These are phyloP conservation scores for Penicillium griseofulvum DNA, from an alignment of 2,329 filamentous ascomycete genomes.

Conservation along the genomic window DNA sequence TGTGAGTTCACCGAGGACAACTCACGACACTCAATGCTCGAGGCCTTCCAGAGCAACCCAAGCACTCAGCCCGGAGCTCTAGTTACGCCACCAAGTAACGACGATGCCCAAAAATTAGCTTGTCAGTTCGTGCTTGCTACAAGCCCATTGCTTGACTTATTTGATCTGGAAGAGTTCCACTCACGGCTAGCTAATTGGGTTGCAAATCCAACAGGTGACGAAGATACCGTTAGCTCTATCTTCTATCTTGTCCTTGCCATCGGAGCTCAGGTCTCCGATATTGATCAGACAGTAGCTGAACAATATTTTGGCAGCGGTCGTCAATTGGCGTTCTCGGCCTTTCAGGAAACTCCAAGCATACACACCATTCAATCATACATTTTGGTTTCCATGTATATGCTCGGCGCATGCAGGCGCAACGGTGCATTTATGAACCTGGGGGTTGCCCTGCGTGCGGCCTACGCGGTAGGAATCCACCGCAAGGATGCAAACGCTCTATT, in stretches of 20 bases:
- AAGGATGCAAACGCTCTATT: slow-evolving; percentile 54
- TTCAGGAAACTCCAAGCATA: slow-evolving; percentile 51
- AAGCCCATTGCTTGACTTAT: slow-evolving; percentile 50
- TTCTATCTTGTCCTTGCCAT: slow-evolving; percentile 54
- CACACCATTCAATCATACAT: slow-evolving; percentile 53
- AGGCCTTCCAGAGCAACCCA: slow-evolving; percentile 38
- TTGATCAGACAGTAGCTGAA: slow-evolving; percentile 44
- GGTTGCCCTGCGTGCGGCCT: slow-evolving; percentile 52
- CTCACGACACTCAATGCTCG: slow-evolving; percentile 43
- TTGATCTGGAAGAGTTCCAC: slow-evolving; percentile 47
- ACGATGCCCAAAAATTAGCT: slow-evolving; percentile 44
- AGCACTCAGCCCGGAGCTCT: slow-evolving; percentile 30
- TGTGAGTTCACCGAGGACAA: slow-evolving; percentile 43
- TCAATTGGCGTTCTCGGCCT: slow-evolving; percentile 45
- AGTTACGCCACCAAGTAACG: slow-evolving; percentile 31
- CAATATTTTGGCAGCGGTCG: slow-evolving; percentile 49
- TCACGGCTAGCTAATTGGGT: slow-evolving; percentile 41
- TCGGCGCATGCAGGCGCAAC: slow-evolving; percentile 52
- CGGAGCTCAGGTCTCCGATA: slow-evolving; percentile 45
- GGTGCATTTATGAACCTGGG: slow-evolving; percentile 54
- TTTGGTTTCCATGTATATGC: slow-evolving; percentile 53
- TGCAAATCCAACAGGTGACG: slow-evolving; percentile 34
- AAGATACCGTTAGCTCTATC: slow-evolving; percentile 47
- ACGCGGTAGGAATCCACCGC: slow-evolving; percentile 53
- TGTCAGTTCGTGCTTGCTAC: slow-evolving; percentile 47